Percentiles rank a stretch among this genome's conserved stretches.
Conservation (phyloP, 2,329 filamentous ascomycete species). For the Diaporthe sp. region DNA sequence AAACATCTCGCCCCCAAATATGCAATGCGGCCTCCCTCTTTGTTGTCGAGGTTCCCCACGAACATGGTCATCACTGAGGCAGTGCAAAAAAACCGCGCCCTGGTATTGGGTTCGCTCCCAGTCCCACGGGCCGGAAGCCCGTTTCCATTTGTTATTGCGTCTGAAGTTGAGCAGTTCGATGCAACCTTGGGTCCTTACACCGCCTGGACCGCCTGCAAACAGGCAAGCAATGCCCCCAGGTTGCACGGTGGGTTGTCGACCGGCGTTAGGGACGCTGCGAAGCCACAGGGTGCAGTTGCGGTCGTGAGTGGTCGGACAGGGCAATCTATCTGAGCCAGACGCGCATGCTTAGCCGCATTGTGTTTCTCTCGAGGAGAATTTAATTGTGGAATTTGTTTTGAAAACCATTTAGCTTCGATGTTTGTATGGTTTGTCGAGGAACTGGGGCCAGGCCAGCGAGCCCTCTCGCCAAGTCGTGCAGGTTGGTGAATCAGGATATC, state of each 20-base stretch:
- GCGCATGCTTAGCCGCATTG: slow-evolving; percentile 25
- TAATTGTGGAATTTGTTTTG: slow-evolving; percentile 21
- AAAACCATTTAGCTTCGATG: slow-evolving; percentile 4
- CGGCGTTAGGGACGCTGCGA: not conserved
- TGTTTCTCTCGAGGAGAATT: slow-evolving; percentile 28
- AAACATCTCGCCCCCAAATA: not conserved
- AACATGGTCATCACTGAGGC: slow-evolving; percentile 11
- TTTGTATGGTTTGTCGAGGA: slow-evolving; percentile 27
- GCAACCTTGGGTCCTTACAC: slow-evolving; percentile 25
- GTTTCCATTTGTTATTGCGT: slow-evolving; percentile 34
- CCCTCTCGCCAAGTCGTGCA: slow-evolving; percentile 13
- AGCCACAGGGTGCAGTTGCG: not conserved
- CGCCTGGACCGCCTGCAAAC: slow-evolving; percentile 27
- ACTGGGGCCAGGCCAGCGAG: slow-evolving; percentile 8
- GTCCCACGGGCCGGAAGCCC: slow-evolving; percentile 5
- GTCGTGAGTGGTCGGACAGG: slow-evolving; percentile 23
- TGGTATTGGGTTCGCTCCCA: slow-evolving; percentile 1
- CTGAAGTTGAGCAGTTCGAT: slow-evolving; percentile 29
- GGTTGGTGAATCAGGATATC: not conserved
- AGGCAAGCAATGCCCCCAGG: not conserved
- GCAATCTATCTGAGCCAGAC: slow-evolving; percentile 35
- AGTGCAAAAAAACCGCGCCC: slow-evolving; percentile 15
- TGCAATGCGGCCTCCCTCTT: not conserved
- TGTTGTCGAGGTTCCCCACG: slow-evolving; percentile 17
- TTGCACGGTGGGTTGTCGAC: not conserved